Conservation (phyloP, 495 filamentous ascomycete genomes). For the Parathielavia appendiculata region DNA sequence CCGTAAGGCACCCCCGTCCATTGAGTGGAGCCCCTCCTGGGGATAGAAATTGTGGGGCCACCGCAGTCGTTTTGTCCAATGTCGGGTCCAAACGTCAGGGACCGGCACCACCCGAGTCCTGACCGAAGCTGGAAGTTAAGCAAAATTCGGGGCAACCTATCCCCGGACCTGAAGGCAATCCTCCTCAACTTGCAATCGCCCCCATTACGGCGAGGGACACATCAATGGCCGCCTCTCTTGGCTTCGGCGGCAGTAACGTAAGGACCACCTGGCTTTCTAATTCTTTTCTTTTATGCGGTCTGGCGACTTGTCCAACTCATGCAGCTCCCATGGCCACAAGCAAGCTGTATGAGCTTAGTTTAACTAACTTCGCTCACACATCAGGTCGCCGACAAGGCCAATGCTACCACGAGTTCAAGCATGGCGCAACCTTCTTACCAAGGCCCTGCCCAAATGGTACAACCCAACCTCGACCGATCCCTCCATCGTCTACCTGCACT, state of each 20-base stretch:
- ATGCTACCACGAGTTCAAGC: not conserved
- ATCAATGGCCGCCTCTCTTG: slow-evolving; percentile 21
- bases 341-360: not conserved
- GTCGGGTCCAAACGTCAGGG: not conserved
- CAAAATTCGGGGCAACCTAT: not conserved
- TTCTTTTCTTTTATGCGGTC: not conserved
- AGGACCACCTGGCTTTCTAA: not conserved
- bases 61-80: not conserved
- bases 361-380: not conserved
- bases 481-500: not conserved
- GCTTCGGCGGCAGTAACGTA: slow-evolving; percentile 22
- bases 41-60: not conserved
- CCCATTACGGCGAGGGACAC: slow-evolving; percentile 1
- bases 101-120: slow-evolving; percentile 13
- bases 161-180: not conserved
- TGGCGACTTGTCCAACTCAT: no score
- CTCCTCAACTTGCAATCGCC: not conserved
- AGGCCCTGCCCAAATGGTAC: slow-evolving; percentile 13
- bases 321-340: not conserved
- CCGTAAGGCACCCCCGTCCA: no score
- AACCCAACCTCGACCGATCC: not conserved
- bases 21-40: not conserved
- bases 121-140: not conserved
- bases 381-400: slow-evolving; percentile 12
- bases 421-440: not conserved